Conservation (phyloP, 2,329 filamentous ascomycete genomes). For the Coniochaeta hoffmannii region DNA sequence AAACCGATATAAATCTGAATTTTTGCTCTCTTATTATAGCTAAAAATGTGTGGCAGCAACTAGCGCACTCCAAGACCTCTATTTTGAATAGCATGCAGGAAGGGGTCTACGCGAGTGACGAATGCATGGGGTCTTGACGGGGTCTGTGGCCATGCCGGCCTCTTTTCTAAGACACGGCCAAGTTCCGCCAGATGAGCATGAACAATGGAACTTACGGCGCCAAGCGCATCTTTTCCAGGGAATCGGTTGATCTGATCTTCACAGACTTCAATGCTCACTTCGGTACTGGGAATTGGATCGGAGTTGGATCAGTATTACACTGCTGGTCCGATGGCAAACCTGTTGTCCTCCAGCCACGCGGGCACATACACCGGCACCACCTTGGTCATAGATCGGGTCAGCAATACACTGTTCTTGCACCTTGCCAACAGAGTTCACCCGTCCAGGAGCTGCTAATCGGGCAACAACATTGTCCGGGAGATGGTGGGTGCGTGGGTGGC, state of each 20-base stretch:
- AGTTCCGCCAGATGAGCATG: constrained; percentile 26
- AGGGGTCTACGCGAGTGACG: too few relatives aligned
- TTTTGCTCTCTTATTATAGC: too few relatives aligned
- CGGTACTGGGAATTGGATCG: constrained; percentile 20
- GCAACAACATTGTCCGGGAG: constrained; percentile 19
- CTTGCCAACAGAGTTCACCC: constrained; percentile 15
- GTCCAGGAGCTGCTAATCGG: constrained; percentile 22
- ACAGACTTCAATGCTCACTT: constrained; percentile 22
- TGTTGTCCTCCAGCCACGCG: constrained; percentile 15
- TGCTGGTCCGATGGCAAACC: constrained; percentile 19
- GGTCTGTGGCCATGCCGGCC: constrained; percentile 26
- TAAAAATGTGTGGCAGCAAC: too few relatives aligned
- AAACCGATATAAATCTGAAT: too few relatives aligned
- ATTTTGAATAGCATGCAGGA: too few relatives aligned
- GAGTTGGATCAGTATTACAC: constrained; percentile 25
- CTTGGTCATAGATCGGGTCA: constrained; percentile 15
- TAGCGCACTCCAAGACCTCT: too few relatives aligned
- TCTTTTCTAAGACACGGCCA: constrained; percentile 26
- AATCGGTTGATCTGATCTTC: constrained; percentile 23
- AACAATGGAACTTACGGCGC: constrained; percentile 27
- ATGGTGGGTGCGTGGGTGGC: constrained; percentile 12
- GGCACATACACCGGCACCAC: constrained; percentile 18
- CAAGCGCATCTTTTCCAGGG: constrained; percentile 16
- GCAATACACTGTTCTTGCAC: constrained; percentile 13
- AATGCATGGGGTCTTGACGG: constrained; percentile 26